A percentile compares a stretch with the other conserved stretches of the same genome.
Evolutionary conservation across 805 yeast genomes (phyloP).

Genomic region (Starmerella etchellsii): DNA sequence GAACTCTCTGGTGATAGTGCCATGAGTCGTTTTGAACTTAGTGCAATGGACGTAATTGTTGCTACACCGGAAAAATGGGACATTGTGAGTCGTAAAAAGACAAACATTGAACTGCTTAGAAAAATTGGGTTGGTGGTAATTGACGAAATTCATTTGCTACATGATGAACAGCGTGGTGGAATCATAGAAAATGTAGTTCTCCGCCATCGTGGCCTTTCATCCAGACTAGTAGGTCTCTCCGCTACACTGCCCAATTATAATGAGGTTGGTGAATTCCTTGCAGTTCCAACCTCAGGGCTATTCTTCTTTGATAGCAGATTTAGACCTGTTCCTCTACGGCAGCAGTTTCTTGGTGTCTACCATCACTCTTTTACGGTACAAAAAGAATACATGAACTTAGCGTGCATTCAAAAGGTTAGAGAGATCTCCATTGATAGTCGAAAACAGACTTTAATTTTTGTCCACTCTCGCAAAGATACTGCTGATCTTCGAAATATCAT

Average conservation of each 20-base stretch:
- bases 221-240: conserved; percentile 71
- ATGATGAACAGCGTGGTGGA: conserved; percentile 82
- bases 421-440: conserved; percentile 41
- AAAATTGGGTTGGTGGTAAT: conserved; percentile 61
- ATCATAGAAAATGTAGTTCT: conserved; percentile 81
- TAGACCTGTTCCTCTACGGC: conserved; percentile 87
- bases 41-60: conserved; percentile 67
- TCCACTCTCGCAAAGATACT: conserved; percentile 89
- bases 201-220: conserved; percentile 36
- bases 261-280: conserved; percentile 73
- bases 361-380: conserved; percentile 70
- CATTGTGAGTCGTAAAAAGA: conserved; percentile 71
- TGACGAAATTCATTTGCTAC: conserved; percentile 86
- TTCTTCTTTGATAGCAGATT: conserved; percentile 73
- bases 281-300: conserved; percentile 46
- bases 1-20: conserved; percentile 88
- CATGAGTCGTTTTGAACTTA: conserved; percentile 59
- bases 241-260: conserved; percentile 83
- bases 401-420: conserved; percentile 67
- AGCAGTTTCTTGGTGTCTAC: conserved; percentile 76
- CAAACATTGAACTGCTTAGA: conserved; percentile 50
- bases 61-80: conserved; percentile 99
- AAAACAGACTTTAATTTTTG: conserved; percentile 79
- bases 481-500: conserved; percentile 67
- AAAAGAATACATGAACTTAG: conserved; percentile 74